These are phyloP conservation scores for Aureobasidium subglaciale DNA, from an alignment of 2,329 filamentous ascomycete species.

Conservation along the genomic window DNA sequence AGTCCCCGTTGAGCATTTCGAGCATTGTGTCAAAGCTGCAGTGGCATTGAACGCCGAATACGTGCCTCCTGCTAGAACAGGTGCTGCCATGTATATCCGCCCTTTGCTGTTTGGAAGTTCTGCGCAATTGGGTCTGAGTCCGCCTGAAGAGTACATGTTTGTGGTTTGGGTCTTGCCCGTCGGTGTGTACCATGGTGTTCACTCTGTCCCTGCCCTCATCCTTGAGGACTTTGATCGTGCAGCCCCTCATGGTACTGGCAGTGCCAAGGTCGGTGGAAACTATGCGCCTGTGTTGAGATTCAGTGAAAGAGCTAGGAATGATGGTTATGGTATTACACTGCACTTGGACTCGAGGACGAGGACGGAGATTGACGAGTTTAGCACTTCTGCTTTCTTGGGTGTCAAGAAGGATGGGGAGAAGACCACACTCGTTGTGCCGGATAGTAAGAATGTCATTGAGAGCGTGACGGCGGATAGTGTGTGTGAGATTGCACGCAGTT, in stretches of 20 bases:
- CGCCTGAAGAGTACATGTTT: slow-evolving; percentile 89
- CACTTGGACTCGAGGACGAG: slow-evolving; percentile 82
- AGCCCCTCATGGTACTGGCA: slow-evolving; percentile 83
- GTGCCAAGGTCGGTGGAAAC: slow-evolving; percentile 92
- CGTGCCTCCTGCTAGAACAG: slow-evolving; percentile 82
- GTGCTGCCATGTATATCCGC: slow-evolving; percentile 86
- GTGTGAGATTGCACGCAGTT: slow-evolving; percentile 64
- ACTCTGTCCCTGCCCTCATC: slow-evolving; percentile 80
- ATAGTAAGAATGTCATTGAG: slow-evolving; percentile 80
- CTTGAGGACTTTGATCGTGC: slow-evolving; percentile 90
- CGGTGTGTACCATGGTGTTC: slow-evolving; percentile 85
- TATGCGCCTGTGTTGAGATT: slow-evolving; percentile 87
- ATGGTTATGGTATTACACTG: slow-evolving; percentile 89
- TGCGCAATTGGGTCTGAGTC: slow-evolving; percentile 77
- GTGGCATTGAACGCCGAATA: slow-evolving; percentile 84
- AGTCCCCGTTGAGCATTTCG: slow-evolving; percentile 69
- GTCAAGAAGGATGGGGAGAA: slow-evolving; percentile 54
- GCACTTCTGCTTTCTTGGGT: slow-evolving; percentile 87
- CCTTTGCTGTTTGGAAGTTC: slow-evolving; percentile 82
- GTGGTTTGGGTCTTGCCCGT: slow-evolving; percentile 85
- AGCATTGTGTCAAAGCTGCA: slow-evolving; percentile 68
- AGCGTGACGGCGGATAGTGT: slow-evolving; percentile 78
- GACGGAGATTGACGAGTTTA: slow-evolving; percentile 90
- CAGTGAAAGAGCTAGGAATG: slow-evolving; percentile 69
- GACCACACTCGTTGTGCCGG: slow-evolving; percentile 70